Percentiles rank a stretch among this genome's conserved stretches.
Evolutionary conservation across 1,139 yeast species (phyloP).

Genomic region (Yamadazyma sp.): DNA sequence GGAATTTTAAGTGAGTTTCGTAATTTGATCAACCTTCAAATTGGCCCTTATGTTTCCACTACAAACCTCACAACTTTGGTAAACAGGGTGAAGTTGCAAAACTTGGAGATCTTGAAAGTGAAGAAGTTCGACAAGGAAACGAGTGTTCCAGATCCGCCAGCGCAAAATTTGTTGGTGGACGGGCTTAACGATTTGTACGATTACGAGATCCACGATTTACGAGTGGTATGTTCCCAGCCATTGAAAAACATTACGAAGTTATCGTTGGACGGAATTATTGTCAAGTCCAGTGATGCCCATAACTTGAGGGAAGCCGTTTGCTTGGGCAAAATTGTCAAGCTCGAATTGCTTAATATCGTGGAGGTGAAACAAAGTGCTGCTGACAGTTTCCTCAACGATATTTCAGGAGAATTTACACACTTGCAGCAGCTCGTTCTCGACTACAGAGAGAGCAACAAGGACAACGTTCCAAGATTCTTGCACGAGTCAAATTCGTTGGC

Average conservation of each 20-base stretch:
- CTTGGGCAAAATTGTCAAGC: slow-evolving; percentile 19
- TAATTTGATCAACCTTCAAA: slow-evolving; percentile 25
- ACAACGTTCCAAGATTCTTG: slow-evolving; percentile 44
- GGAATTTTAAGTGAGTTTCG: slow-evolving; percentile 19
- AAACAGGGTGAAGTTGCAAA: slow-evolving; percentile 11
- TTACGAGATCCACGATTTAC: slow-evolving; percentile 9
- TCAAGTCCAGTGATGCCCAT: slow-evolving; percentile 25
- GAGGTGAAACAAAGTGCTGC: slow-evolving; percentile 22
- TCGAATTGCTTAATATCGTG: slow-evolving; percentile 29
- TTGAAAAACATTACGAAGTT: slow-evolving; percentile 22
- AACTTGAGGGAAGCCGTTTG: slow-evolving; percentile 21
- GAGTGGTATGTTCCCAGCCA: slow-evolving; percentile 1
- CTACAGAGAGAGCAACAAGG: slow-evolving; percentile 43
- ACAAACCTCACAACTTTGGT: slow-evolving; percentile 18
- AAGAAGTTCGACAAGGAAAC: slow-evolving; percentile 20
- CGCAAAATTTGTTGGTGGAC: slow-evolving; percentile 6
- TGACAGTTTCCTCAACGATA: slow-evolving; percentile 22
- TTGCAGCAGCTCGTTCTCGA: slow-evolving; percentile 40
- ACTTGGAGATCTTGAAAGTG: slow-evolving; percentile 18
- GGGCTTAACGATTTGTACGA: slow-evolving; percentile 5
- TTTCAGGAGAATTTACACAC: slow-evolving; percentile 25
- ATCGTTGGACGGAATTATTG: slow-evolving; percentile 27
- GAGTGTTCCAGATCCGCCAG: slow-evolving; percentile 17
- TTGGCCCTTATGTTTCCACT: slow-evolving; percentile 29
- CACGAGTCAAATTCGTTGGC: slow-evolving; percentile 16